Conservation (phyloP, 2,329 filamentous ascomycete species). For the Cladorrhinum sp. region DNA sequence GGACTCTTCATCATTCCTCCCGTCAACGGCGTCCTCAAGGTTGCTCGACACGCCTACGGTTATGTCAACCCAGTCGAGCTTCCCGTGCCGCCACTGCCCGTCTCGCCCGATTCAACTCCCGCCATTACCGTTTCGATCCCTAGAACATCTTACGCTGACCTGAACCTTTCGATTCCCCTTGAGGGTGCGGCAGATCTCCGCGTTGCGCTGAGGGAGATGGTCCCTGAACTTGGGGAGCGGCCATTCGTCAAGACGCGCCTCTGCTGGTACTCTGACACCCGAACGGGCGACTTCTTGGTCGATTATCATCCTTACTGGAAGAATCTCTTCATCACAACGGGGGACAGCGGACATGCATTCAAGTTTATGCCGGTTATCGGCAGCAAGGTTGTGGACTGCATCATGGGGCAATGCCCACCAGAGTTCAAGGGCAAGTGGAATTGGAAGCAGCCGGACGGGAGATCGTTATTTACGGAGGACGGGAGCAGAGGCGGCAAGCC, state of each 20-base stretch:
- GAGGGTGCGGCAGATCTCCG: conserved; percentile 63
- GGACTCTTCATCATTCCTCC: conserved; percentile 77
- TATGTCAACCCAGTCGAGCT: conserved; percentile 53
- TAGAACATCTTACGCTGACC: conserved; percentile 48
- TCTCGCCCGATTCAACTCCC: conserved; percentile 3
- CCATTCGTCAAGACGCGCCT: conserved; percentile 61
- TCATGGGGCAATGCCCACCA: conserved; percentile 44
- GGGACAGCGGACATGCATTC: conserved; percentile 64
- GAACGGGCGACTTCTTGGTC: conserved; percentile 67
- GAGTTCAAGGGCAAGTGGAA: conserved; percentile 58
- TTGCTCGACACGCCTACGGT: conserved; percentile 67
- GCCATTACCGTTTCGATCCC: conserved; percentile 37
- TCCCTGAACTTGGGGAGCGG: conserved; percentile 58
- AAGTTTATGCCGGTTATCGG: conserved; percentile 68
- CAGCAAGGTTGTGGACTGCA: conserved; percentile 56
- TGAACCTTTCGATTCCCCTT: conserved; percentile 48
- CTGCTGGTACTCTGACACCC: conserved; percentile 76
- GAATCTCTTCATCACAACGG: conserved; percentile 59
- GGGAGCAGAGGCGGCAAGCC: conserved; percentile 50
- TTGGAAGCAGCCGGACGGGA: conserved; percentile 54
- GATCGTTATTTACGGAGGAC: conserved; percentile 42
- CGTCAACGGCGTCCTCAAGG: conserved; percentile 58
- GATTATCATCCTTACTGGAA: conserved; percentile 63
- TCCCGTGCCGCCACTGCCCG: conserved; percentile 18
- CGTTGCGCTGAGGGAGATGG: conserved; percentile 55